Evolutionary conservation across 306 rosid genomes (phyloP), one percentile per base, ranked within the genome.

Genomic region (Erythrophleum fordii): DNA sequence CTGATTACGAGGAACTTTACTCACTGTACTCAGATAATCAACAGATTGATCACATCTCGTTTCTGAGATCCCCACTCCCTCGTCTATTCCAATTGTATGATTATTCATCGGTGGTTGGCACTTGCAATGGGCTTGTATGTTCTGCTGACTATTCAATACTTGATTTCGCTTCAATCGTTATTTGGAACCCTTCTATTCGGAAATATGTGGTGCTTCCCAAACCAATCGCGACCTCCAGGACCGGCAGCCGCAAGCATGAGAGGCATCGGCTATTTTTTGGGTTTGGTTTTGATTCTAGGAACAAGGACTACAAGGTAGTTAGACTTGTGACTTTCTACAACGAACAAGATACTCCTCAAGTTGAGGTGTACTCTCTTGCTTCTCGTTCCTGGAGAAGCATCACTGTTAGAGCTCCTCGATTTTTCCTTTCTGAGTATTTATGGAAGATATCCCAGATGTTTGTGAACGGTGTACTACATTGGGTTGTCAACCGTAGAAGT

Each of bases 281-380:
- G 11, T 29, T 61, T 61, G 42, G 68, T 28, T 61, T 61, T 61
- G 68, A 61, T 61, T 61, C 68, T 61, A 14, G 11, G 22, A 61
- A 61, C 16, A 29, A 28, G 68, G 68, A 28, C 18, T 61, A 26
- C 11, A 61, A 61, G 68, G 11, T 61, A 29, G 8, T 61, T 11
- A 61, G 68, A 5, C 9, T 60, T 26, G n/a, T 28, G 20, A 28
- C 4, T 26, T 3, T 20, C 4, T 20, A 9, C 28, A 0, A 22
- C 13, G 42, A 16, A 62, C 8, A 58, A 58, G 17, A 26, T 13
- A 13, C 25, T 64, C 23, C 22, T 18, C 14, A 17, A 64, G 44
- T 8, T 16, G 46, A 35, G 25, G 7, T 64, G 4, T 64, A 64
- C 70, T 64, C 60, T 20, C 60, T 53, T 20, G 60, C 60, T 20